These are phyloP conservation scores for Musa schizocarpa DNA, from an alignment of 176 grass and related monocot species.

Conservation along the genomic window DNA sequence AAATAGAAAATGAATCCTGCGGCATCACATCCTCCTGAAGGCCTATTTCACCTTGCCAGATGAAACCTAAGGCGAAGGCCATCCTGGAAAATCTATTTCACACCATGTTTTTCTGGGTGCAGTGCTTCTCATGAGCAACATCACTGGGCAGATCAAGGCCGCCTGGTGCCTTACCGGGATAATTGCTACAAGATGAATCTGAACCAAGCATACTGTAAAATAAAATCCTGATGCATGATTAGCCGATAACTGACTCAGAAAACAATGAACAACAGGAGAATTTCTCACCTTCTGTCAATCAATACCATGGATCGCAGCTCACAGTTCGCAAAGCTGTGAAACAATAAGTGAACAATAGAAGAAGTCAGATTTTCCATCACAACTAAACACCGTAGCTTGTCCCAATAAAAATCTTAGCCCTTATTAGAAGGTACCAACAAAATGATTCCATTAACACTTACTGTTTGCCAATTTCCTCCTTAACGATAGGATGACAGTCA, in stretches of 20 bases:
- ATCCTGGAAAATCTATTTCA: not conserved
- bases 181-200: conserved; percentile 29
- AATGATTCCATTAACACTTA: conserved; percentile 29
- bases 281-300: conserved; percentile 55
- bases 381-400: not conserved
- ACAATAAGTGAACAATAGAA: not conserved
- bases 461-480: conserved; percentile 44
- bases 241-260: not conserved
- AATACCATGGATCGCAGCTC: conserved; percentile 71
- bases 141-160: conserved; percentile 44
- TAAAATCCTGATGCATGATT: not conserved
- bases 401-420: too few relatives aligned
- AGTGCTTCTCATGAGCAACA: conserved; percentile 24
- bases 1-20: too few relatives aligned
- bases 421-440: not conserved
- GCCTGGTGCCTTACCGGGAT: conserved; percentile 37
- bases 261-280: not conserved
- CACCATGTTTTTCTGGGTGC: not conserved
- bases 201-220: conserved; percentile 44
- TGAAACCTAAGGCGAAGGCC: too few relatives aligned
- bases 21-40: too few relatives aligned
- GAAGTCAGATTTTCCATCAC: not conserved
- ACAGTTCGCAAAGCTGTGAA: conserved; percentile 61
- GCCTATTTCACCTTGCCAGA: too few relatives aligned
- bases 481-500: conserved; percentile 55